phyloP scores from a whole-genome alignment of 768 basidiomycete species.

The Clathrus columnatus region DNA sequence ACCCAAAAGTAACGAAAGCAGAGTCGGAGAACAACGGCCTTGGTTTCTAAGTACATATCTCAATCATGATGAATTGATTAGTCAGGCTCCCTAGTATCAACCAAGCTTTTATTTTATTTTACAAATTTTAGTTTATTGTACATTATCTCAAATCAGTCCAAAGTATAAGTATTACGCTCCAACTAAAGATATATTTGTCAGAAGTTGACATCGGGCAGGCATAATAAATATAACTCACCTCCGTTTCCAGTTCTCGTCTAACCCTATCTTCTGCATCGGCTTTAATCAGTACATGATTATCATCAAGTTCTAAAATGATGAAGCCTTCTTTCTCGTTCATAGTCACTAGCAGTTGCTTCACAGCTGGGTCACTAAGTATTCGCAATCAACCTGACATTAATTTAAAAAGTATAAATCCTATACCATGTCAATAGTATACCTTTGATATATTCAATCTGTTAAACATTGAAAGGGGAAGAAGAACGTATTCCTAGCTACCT shows the following conservation, averaged over 20 bases:
- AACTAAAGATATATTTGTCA: constrained; percentile 34
- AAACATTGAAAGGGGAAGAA: neutral
- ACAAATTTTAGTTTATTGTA: too few species aligned
- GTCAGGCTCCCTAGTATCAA: too few species aligned
- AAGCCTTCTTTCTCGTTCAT: constrained; percentile 78
- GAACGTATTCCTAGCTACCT: neutral
- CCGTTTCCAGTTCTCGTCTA: constrained; percentile 59
- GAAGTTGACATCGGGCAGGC: neutral
- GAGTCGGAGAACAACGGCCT: too few species aligned
- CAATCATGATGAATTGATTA: too few species aligned
- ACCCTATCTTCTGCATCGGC: constrained; percentile 75
- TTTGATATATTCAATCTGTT: neutral
- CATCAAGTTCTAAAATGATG: constrained; percentile 82
- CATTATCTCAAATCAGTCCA: too few species aligned
- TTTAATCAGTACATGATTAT: constrained; percentile 74
- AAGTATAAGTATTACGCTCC: constrained; percentile 72
- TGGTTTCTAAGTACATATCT: too few species aligned
- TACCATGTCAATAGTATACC: constrained; percentile 9
- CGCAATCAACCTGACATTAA: neutral
- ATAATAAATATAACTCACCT: constrained; percentile 39
- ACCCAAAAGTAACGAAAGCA: too few species aligned
- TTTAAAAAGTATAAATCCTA: neutral
- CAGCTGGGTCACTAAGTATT: constrained; percentile 64
- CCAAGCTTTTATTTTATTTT: too few species aligned
- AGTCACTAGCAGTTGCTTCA: constrained; percentile 76